Evolutionary conservation across 129 eudicot genomes (phyloP), one percentile per base, ranked within the genome.

Genomic region (Artemisia annua): DNA sequence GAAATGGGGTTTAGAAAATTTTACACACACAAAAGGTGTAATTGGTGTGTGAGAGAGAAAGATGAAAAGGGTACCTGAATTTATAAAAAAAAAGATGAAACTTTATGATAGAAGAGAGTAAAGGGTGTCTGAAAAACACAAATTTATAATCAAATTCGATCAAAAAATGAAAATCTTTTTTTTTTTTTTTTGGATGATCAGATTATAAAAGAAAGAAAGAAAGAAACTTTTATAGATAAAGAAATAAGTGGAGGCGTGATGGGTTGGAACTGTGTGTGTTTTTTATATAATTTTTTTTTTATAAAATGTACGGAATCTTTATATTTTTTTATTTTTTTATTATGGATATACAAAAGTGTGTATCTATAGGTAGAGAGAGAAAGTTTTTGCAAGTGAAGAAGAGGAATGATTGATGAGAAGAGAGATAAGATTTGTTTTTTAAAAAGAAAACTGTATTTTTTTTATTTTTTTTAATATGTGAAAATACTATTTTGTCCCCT

Each of bases 361-460:
- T n/a, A n/a, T 66, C 51, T 83, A 70, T 71, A 66, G 64, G 69
- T 75, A 64, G 81, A 79, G 77, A 83, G 79, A 79, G 71, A 71
- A n/a, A n/a, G 75, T 66, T 56, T 71, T 81, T 65, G 66, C 44
- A 64, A 81, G 75, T 64, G 76, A 65, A 69, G 64, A 75, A n/a
- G 18, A 65, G 74, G 77, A 69, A 71, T 75, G 87, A 83, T 75
- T 68, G 77, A 79, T 2, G 46, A 60, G 77, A 84, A 32, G 82
- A 83, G 77, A 83, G 85, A 70, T 66, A 77, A 83, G 83, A 77
- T 67, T 66, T 51, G 56, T 51, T 7, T 26, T 5, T 60, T 4
- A 30, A 0, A 30, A 60, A 56, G 63, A 80, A 53, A 76, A 72
- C 79, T 84, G 66, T 59, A 72, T 76, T 80, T 80, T 59, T 60